Base-by-base conservation (phyloP, 257 asterid species). In the Eucommia ulmoides region DNA sequence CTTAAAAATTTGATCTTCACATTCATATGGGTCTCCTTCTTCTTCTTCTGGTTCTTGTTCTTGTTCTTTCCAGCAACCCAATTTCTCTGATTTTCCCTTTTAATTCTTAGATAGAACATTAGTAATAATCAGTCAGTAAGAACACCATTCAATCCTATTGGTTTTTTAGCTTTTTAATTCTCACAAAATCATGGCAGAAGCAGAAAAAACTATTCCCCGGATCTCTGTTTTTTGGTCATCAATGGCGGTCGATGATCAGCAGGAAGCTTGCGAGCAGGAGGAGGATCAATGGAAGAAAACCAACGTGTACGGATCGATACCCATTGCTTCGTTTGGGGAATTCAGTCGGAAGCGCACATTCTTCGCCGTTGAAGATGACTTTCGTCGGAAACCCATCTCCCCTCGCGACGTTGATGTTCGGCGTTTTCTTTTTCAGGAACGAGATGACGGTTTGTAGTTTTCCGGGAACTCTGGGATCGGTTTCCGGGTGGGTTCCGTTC, bases 321-420 rank as follows among this genome's bases (percentile, higher is more conserved):
- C 67, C 71, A 2, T 58, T 71, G 10, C 33, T 67, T 50, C 42
- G 26, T 29, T 46, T 54, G 0, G 98, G 98, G 2, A 80, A 26
- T 3, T 51, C 49, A 2, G 61, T 72, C 0, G 98, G 98, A 20
- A 89, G 65, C 12, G 92, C 75, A 45, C 98, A 89, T 38, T 89
- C 98, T 64, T 73, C 98, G 2, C 98, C 98, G 15, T 89, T 85
- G 93, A 89, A 89, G 65, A 51, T 51, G 7, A 89, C 38, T 53
- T 68, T 85, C 0, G 88, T n/a, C 19, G 98, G 98, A 57, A 80
- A 89, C 14, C 96, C 98, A 64, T 89, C 98, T 2, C 98, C 96
- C 0, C 26, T 26, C 0, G 62, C 14, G 7, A 89, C 62, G 23
- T 80, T 54, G 8, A 82, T 12, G 0, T 59, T 15, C 0, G 51